Evolutionary conservation across 1,284 basidiomycete genomes (phyloP).

Genomic region (Caloboletus firmus): DNA sequence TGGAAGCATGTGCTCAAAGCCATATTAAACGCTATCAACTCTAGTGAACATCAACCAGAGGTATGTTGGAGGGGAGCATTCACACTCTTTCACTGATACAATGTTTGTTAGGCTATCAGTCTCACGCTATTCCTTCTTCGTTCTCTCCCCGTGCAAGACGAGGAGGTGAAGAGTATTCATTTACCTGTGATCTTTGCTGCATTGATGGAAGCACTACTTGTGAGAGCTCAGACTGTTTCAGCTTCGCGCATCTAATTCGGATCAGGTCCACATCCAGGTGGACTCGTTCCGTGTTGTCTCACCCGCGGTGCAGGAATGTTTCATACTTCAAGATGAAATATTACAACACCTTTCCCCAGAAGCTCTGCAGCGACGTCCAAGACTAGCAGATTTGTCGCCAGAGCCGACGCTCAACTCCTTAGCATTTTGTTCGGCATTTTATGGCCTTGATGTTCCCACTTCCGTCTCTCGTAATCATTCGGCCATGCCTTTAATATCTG

Average conservation of each 20-base stretch:
- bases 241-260: constrained; percentile 5
- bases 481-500: constrained; percentile 52
- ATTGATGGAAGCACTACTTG: constrained; percentile 61
- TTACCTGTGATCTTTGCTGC: constrained; percentile 74
- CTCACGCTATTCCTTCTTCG: constrained; percentile 71
- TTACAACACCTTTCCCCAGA: constrained; percentile 52
- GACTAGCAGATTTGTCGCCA: constrained; percentile 39
- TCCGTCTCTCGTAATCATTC: constrained; percentile 30
- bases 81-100: constrained; percentile 1
- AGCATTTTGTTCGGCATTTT: constrained; percentile 60
- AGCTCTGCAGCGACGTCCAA: constrained; percentile 51
- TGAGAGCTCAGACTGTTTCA: constrained; percentile 35
- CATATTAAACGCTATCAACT: constrained; percentile 52
- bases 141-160: constrained; percentile 74
- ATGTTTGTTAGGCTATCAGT: constrained; percentile 50
- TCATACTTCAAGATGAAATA: constrained; percentile 55
- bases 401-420: constrained; percentile 42
- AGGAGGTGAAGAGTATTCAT: constrained; percentile 79
- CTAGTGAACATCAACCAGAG: constrained; percentile 45
- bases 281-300: constrained; percentile 38
- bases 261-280: constrained; percentile 44
- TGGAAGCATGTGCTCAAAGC: constrained; percentile 77
- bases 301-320: constrained; percentile 43
- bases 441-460: constrained; percentile 44
- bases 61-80: constrained; percentile 34